Percentiles rank a stretch among this genome's conserved stretches.
phyloP scores from a whole-genome alignment of 345 rosid genomes.

The Euclidium syriacum region DNA sequence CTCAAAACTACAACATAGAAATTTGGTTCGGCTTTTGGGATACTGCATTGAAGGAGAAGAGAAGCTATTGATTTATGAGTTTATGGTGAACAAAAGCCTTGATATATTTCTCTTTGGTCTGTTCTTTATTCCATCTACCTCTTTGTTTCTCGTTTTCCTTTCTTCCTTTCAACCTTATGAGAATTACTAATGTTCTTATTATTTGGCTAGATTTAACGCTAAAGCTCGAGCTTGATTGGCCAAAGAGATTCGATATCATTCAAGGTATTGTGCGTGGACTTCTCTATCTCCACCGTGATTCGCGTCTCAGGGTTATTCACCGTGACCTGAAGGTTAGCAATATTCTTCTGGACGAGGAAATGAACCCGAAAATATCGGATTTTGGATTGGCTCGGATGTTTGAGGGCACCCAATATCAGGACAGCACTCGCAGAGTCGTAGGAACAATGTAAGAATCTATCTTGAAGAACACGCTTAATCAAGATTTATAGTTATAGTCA shows the following conservation, averaged over 20 bases:
- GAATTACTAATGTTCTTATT: neutral
- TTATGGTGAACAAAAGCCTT: constrained; percentile 44
- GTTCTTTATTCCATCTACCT: constrained; percentile 1
- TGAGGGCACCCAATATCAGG: constrained; percentile 13
- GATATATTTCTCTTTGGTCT: constrained; percentile 44
- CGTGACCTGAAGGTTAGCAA: constrained; percentile 17
- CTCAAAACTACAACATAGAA: constrained; percentile 60
- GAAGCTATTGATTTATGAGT: constrained; percentile 49
- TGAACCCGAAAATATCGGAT: constrained; percentile 22
- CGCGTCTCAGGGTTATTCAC: constrained; percentile 6
- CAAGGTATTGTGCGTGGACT: constrained; percentile 17
- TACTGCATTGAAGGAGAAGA: constrained; percentile 46
- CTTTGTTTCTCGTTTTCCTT: neutral
- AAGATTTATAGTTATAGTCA: neutral
- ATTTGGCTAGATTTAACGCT: neutral
- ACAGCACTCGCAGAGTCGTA: constrained; percentile 6
- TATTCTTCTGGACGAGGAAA: constrained; percentile 18
- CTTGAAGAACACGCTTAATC: too few relatives aligned
- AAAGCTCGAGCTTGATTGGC: constrained; percentile 11
- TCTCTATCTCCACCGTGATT: constrained; percentile 11
- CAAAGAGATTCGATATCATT: constrained; percentile 8
- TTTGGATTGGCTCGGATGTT: constrained; percentile 20
- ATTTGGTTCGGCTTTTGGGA: constrained; percentile 53
- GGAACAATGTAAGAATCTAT: constrained; percentile 12
- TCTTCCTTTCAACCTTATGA: too few relatives aligned